Conservation (phyloP, 306 rosid genomes). For the Medicago ruthenica region DNA sequence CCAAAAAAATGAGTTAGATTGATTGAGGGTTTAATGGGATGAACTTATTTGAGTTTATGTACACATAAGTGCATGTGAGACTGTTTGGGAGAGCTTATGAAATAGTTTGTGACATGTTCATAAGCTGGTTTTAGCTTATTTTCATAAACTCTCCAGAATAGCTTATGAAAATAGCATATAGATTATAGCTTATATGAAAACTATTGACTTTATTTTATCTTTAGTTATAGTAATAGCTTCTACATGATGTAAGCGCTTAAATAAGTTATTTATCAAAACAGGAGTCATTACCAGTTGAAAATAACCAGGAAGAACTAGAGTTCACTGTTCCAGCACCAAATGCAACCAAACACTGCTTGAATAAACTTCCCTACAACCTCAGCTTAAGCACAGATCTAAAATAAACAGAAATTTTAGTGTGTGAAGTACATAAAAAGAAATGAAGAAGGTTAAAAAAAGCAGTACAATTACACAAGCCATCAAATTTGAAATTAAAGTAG, state of each 20-base stretch:
- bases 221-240: no score
- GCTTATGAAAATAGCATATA: background rate
- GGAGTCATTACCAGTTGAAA: background rate
- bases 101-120: background rate
- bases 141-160: background rate
- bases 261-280: background rate
- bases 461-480: background rate
- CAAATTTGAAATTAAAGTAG: slow-evolving; percentile 40
- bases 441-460: no score
- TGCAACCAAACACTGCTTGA: slow-evolving; percentile 24
- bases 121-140: background rate
- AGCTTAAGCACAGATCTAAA: slow-evolving; percentile 36
- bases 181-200: no score
- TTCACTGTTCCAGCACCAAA: slow-evolving; percentile 16
- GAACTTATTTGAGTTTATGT: background rate
- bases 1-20: slow-evolving; percentile 18
- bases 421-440: no score
- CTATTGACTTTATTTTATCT: no score
- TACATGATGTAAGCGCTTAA: background rate
- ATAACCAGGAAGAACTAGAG: background rate
- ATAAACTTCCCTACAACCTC: slow-evolving; percentile 22
- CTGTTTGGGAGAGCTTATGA: no score
- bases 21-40: background rate
- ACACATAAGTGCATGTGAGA: background rate
- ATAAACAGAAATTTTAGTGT: background rate